phyloP scores from a whole-genome alignment of 106 monocot species.

The Acorus calamus region DNA sequence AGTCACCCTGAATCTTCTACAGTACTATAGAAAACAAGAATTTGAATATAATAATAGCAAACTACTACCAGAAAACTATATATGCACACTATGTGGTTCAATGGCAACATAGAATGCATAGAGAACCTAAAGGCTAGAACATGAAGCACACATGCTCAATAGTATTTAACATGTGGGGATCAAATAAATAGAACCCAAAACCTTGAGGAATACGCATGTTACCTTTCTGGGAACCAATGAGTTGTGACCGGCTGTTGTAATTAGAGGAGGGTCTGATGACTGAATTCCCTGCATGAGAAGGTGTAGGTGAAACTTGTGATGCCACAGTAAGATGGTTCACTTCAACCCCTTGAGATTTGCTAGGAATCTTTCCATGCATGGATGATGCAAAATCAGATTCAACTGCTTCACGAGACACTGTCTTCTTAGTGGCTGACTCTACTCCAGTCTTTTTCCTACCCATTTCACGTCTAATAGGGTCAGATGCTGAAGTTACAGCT shows the following conservation, averaged over 20 bases:
- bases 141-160: too few species aligned
- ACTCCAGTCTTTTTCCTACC: conserved; percentile 13
- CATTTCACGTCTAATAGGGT: conserved; percentile 21
- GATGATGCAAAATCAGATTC: conserved; percentile 2
- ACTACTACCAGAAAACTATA: not conserved
- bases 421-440: conserved; percentile 8
- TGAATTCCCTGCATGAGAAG: conserved; percentile 18
- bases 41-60: not conserved
- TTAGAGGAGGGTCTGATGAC: conserved; percentile 44
- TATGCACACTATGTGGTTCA: not conserved
- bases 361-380: conserved; percentile 18
- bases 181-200: too few species aligned
- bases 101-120: too few species aligned
- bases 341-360: conserved; percentile 18
- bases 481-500: conserved; percentile 5
- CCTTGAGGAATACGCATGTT: not conserved
- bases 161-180: too few species aligned
- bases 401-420: conserved; percentile 1
- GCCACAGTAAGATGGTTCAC: conserved; percentile 9
- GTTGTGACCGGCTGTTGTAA: conserved; percentile 32
- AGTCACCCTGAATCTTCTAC: too few species aligned
- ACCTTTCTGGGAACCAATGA: conserved; percentile 53
- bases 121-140: too few species aligned
- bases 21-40: too few species aligned
- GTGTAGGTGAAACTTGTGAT: conserved; percentile 19